Evolutionary conservation across 2,329 filamentous ascomycete species (phyloP).

Genomic region (Colletotrichum musae): DNA sequence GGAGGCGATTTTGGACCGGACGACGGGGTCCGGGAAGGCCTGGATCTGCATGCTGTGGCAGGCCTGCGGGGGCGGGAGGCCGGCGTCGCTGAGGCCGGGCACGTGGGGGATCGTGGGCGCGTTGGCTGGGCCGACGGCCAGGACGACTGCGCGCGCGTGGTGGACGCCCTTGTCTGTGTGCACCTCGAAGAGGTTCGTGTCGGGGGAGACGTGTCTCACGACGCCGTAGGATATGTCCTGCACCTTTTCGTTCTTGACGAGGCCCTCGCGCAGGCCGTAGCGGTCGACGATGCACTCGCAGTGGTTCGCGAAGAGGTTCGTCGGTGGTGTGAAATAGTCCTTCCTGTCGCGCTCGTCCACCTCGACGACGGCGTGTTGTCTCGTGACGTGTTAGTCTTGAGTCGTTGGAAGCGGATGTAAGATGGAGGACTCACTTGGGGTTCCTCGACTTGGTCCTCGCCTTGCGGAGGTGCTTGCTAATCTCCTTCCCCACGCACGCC

Average conservation of each 20-base stretch:
- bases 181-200: constrained; percentile 75
- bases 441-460: constrained; percentile 46
- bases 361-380: constrained; percentile 61
- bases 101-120: constrained; percentile 63
- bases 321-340: constrained; percentile 78
- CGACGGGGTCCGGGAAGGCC: constrained; percentile 67
- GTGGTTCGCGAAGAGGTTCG: constrained; percentile 73
- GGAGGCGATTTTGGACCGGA: constrained; percentile 67
- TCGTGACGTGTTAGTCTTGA: constrained; percentile 45
- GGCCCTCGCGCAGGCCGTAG: constrained; percentile 69
- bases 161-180: constrained; percentile 67
- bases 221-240: constrained; percentile 72
- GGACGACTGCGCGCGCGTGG: constrained; percentile 74
- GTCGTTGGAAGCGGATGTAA: neutral
- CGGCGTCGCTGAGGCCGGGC: constrained; percentile 48
- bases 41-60: constrained; percentile 77
- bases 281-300: constrained; percentile 70
- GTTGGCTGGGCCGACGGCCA: constrained; percentile 80
- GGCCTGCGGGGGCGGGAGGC: constrained; percentile 54
- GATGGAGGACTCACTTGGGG: constrained; percentile 40
- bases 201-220: constrained; percentile 59
- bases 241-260: constrained; percentile 74
- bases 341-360: constrained; percentile 78
- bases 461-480: constrained; percentile 83
- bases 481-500: constrained; percentile 82